Conservation (phyloP, 2,329 filamentous ascomycete species). For the Trichoderma breve region DNA sequence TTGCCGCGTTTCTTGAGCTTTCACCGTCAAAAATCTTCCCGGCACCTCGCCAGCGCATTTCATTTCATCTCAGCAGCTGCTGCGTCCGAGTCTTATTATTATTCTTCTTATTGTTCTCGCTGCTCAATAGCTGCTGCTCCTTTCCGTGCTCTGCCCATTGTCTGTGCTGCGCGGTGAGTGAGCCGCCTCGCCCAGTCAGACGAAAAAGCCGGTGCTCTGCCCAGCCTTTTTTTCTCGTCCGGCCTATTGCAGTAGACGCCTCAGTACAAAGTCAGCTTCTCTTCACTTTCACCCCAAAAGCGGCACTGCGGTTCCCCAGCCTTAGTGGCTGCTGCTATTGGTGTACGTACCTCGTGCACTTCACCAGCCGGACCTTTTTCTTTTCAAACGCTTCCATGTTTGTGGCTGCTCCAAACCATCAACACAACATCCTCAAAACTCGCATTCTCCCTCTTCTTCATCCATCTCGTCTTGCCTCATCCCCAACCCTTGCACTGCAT, state of each 20-base stretch:
- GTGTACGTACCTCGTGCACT: slow-evolving; percentile 14
- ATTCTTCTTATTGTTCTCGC: not conserved
- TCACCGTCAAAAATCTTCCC: not conserved
- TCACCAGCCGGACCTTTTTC: slow-evolving; percentile 20
- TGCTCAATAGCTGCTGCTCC: not conserved
- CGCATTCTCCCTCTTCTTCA: not conserved
- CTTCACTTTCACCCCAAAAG: slow-evolving; percentile 2
- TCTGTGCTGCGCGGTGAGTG: slow-evolving; percentile 2
- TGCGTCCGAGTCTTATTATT: not conserved
- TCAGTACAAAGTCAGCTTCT: not conserved
- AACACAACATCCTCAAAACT: not conserved
- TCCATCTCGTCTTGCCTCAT: not conserved
- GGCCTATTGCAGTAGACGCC: slow-evolving; percentile 11
- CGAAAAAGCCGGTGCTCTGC: not conserved
- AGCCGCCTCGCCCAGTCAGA: not conserved
- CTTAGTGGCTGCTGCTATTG: not conserved
- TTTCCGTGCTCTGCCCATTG: not conserved
- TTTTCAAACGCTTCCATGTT: slow-evolving; percentile 18
- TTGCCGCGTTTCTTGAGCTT: slow-evolving; percentile 13
- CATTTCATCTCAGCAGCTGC: not conserved
- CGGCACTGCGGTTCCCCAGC: slow-evolving; percentile 1
- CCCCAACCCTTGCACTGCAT: not conserved
- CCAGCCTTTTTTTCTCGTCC: slow-evolving; percentile 9
- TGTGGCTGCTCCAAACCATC: slow-evolving; percentile 19
- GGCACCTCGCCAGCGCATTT: not conserved